These are phyloP conservation scores for Nannizziopsis arthrosporioides DNA, from an alignment of 2,329 filamentous ascomycete genomes.

Conservation along the genomic window DNA sequence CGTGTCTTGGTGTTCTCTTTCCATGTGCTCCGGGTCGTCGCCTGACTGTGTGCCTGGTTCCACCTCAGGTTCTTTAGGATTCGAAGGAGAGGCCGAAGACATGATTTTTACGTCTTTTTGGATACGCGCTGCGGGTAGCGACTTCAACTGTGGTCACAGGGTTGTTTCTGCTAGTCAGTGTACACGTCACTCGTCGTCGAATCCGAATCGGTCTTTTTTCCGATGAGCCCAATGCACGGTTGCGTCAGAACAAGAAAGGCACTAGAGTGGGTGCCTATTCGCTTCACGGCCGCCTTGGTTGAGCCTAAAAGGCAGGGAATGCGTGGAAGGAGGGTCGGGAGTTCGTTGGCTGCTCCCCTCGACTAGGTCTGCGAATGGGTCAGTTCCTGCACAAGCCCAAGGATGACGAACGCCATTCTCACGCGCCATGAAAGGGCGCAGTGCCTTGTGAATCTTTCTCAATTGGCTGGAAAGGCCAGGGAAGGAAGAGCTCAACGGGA, in stretches of 20 bases:
- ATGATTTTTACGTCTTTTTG: constrained; percentile 56
- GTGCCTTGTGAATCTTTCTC: neutral
- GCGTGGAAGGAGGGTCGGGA: neutral
- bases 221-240: constrained; percentile 14
- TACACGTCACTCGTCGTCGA: constrained; percentile 33
- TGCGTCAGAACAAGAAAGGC: constrained; percentile 7
- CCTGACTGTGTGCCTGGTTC: constrained; percentile 89
- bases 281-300: constrained; percentile 14
- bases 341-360: constrained; percentile 8
- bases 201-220: constrained; percentile 11
- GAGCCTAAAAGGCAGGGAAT: constrained; percentile 10
- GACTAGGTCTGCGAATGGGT: constrained; percentile 5
- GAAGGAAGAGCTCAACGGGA: neutral
- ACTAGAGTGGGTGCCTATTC: constrained; percentile 6
- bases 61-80: constrained; percentile 70
- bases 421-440: constrained; percentile 2
- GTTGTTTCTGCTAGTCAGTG: constrained; percentile 31
- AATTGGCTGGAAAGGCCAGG: constrained; percentile 2
- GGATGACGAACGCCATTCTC: constrained; percentile 4
- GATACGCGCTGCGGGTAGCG: constrained; percentile 21
- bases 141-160: constrained; percentile 26
- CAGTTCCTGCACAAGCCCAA: constrained; percentile 9
- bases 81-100: constrained; percentile 78
- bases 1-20: constrained; percentile 54
- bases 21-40: constrained; percentile 84